Base-by-base conservation (phyloP, 2,329 filamentous ascomycete species). In the Pseudocercospora fijiensis region DNA sequence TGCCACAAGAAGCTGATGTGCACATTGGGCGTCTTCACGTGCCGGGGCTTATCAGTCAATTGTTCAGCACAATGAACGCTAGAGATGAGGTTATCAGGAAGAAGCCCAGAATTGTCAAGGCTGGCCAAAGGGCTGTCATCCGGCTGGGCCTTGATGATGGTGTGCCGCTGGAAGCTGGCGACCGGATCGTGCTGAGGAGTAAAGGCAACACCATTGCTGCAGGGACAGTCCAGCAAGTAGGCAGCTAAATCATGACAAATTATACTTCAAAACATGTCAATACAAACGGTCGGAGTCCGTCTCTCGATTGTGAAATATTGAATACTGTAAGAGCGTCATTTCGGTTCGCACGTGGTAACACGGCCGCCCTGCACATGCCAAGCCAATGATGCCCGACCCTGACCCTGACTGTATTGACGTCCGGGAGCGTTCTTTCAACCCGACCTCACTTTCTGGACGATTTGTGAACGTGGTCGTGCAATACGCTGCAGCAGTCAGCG, bases 1-100 rank as follows among this genome's bases (percentile, higher is more conserved):
- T 93, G 78, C 94, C 94, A 0, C 95, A 94, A 86, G 86, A 87
- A 24, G 86, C 98, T 9, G 94, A 98, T 72, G 87, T 99, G 8
- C 93, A 97, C 76, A 83, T 92, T 20, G 95, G 95, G 0, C 84
- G 92, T 8, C 79, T 98, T 57, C 90, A 96, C 75, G 87, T 88
- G 0, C 84, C 91, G 0, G 95, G 90, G 0, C 85, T 86, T 55
- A 90, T 99, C 45, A 83, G 84, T 58, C 85, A 86, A 66, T 83
- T 98, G 67, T 79, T 89, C 8, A 90, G 90, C 0, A 83, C 88
- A 1, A 77, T 98, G 49, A 91, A 97, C 76, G 82, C 83, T 8
- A 91, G 85, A 1, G 94, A 92, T 0, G 83, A 85, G n/a, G 80
- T 89, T 0, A 74, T 88, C 47, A 96, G 93, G 82, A 96, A 91